These are phyloP conservation scores for Obelidium mucronatum DNA, from an alignment of 192 early-diverging fungal species.

Conservation along the genomic window DNA sequence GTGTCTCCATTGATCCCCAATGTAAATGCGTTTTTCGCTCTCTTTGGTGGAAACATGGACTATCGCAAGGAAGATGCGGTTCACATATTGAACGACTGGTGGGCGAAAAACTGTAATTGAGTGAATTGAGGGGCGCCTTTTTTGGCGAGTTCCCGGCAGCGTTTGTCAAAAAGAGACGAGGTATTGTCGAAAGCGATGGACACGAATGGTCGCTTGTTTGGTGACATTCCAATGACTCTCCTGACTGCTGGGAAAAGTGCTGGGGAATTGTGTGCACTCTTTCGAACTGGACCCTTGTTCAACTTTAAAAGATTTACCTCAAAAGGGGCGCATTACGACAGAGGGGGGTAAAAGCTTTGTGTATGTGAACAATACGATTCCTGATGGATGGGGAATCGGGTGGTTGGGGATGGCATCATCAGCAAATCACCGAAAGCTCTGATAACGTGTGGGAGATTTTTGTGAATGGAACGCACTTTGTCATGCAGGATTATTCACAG, in stretches of 20 bases:
- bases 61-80: neutral
- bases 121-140: neutral
- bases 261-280: neutral
- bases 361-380: neutral
- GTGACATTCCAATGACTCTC: neutral
- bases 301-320: neutral
- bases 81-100: neutral
- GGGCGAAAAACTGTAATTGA: neutral
- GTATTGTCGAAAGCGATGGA: no score
- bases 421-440: neutral
- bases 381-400: neutral
- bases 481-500: neutral
- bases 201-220: neutral
- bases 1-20: neutral
- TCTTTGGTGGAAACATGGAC: neutral
- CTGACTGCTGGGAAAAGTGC: neutral
- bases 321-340: neutral
- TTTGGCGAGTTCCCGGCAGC: neutral
- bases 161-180: neutral
- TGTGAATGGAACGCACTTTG: neutral
- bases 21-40: neutral
- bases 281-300: neutral
- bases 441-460: conserved; percentile 2
- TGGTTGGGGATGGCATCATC: neutral
- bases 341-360: neutral